Conservation (phyloP, 176 grass and related monocot species). For the Carex myosuroides region DNA sequence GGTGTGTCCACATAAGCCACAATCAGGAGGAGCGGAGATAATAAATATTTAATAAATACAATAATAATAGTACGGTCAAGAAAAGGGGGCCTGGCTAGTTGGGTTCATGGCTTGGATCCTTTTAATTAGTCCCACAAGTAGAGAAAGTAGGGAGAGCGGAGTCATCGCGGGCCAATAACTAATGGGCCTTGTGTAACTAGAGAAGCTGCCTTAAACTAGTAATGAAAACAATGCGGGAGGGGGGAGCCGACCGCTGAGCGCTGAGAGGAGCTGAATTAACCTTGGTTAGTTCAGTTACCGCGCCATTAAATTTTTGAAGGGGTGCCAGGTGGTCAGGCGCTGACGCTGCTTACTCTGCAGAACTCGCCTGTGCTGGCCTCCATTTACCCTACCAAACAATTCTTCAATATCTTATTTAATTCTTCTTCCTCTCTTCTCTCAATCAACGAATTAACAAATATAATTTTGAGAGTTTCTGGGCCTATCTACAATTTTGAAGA, state of each 20-base stretch:
- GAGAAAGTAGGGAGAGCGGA: neutral
- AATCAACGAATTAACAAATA: too few relatives aligned
- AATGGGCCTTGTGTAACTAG: fast-evolving
- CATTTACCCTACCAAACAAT: slow-evolving; percentile 21
- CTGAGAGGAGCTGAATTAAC: neutral
- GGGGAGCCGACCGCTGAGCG: slow-evolving; percentile 68
- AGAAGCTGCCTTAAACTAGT: slow-evolving; percentile 80
- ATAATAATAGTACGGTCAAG: too few relatives aligned
- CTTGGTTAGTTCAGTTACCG: neutral
- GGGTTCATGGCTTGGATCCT: too few relatives aligned
- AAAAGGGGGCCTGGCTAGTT: too few relatives aligned
- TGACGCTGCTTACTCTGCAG: slow-evolving; percentile 92
- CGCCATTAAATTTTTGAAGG: slow-evolving; percentile 58
- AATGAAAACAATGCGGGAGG: slow-evolving; percentile 97
- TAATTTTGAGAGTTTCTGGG: too few relatives aligned
- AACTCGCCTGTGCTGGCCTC: slow-evolving; percentile 78
- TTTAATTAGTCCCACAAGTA: neutral
- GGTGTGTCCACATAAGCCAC: too few relatives aligned
- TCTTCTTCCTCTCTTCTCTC: too few relatives aligned
- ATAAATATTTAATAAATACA: too few relatives aligned
- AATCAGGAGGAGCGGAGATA: too few relatives aligned
- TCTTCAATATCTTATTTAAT: neutral
- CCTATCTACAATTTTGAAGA: too few relatives aligned
- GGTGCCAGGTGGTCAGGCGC: slow-evolving; percentile 51
- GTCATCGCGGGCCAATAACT: neutral